Percentiles rank a stretch among this genome's conserved stretches.
phyloP scores from a whole-genome alignment of 2,329 filamentous ascomycete genomes.

The Sarocladium brachiariae region DNA sequence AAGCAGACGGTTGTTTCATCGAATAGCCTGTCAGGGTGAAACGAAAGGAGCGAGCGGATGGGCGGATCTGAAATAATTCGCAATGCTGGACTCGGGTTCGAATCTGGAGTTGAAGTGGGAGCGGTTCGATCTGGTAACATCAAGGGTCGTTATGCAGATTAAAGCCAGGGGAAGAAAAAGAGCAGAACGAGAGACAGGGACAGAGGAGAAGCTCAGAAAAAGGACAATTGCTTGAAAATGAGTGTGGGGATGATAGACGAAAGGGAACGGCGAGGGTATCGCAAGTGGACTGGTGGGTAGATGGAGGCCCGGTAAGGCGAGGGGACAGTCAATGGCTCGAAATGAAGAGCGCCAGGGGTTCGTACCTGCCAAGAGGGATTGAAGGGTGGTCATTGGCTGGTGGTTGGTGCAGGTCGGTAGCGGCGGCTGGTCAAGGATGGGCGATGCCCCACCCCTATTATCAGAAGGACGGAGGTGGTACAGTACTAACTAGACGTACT shows the following conservation, averaged over 20 bases:
- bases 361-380: conserved; percentile 1
- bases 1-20: neutral
- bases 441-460: too few species aligned
- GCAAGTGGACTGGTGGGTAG: conserved; percentile 1
- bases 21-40: neutral
- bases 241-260: conserved; percentile 7
- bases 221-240: conserved; percentile 6
- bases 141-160: too few species aligned
- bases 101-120: neutral
- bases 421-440: too few species aligned
- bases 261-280: conserved; percentile 7
- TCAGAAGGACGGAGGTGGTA: too few species aligned
- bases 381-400: neutral
- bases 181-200: neutral
- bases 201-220: neutral
- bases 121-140: neutral
- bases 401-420: neutral
- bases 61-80: too few species aligned
- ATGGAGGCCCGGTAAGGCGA: conserved; percentile 1
- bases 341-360: conserved; percentile 7
- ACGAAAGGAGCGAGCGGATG: neutral
- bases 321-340: neutral
- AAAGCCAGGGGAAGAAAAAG: neutral
- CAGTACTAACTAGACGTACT: too few species aligned
- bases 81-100: neutral